These are phyloP conservation scores for Hanseniaspora occidentalis DNA, from an alignment of 805 yeast species.

Conservation along the genomic window DNA sequence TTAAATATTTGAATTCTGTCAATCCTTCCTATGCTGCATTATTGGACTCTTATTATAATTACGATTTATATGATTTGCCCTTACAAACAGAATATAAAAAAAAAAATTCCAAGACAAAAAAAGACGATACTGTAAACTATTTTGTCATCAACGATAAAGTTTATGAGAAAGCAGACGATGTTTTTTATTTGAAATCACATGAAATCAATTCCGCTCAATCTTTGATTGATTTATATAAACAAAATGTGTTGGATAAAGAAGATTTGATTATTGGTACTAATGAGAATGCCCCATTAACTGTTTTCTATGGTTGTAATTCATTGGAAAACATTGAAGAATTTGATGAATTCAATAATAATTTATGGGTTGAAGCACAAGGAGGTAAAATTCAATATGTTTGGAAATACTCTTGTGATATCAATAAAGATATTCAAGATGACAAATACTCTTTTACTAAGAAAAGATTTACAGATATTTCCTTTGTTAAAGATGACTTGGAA, in stretches of 20 bases:
- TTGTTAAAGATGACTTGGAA: conserved; percentile 23
- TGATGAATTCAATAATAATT: conserved; percentile 40
- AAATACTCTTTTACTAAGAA: too few relatives aligned
- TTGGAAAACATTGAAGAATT: conserved; percentile 30
- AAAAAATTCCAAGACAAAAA: too few relatives aligned
- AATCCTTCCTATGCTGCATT: neutral
- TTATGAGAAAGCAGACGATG: conserved; percentile 58
- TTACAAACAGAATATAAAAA: neutral
- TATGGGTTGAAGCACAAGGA: conserved; percentile 43
- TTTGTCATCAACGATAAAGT: conserved; percentile 16
- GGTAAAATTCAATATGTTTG: conserved; percentile 66
- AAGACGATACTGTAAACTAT: too few relatives aligned
- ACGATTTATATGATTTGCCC: neutral
- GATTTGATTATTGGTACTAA: conserved; percentile 55
- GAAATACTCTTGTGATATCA: conserved; percentile 42
- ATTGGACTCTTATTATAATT: neutral
- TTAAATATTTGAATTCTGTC: neutral
- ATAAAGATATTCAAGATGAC: conserved; percentile 1
- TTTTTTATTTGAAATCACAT: conserved; percentile 64
- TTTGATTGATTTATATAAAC: neutral
- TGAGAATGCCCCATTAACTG: conserved; percentile 37
- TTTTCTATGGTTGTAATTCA: conserved; percentile 53
- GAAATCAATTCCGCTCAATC: conserved; percentile 13
- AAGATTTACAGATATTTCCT: conserved; percentile 8
- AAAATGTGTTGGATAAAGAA: conserved; percentile 24